phyloP scores from a whole-genome alignment of 345 rosid genomes.

The Erucastrum elatum region DNA sequence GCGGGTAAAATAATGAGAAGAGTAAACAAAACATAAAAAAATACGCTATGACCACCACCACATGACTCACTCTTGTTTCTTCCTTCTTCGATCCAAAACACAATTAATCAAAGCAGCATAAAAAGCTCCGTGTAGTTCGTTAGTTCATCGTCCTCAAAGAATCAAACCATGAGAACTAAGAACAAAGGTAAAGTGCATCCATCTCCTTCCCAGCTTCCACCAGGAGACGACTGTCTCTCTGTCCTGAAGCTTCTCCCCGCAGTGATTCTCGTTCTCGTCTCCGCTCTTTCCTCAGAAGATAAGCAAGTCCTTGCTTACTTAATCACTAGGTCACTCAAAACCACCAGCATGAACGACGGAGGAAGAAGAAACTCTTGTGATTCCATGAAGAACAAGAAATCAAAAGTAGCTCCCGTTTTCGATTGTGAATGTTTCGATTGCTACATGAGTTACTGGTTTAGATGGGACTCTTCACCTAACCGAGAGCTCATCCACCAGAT shows the following conservation, averaged over 20 bases:
- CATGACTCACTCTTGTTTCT: not conserved
- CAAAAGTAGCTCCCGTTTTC: conserved; percentile 40
- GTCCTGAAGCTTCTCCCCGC: conserved; percentile 63
- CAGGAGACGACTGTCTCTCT: conserved; percentile 48
- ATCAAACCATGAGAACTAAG: conserved; percentile 56
- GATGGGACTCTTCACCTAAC: conserved; percentile 81
- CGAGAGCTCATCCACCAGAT: conserved; percentile 73
- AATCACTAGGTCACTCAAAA: conserved; percentile 59
- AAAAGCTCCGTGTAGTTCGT: not conserved
- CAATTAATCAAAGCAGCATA: not conserved
- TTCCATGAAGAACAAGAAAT: not conserved
- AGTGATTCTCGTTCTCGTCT: conserved; percentile 60
- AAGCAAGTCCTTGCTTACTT: conserved; percentile 80
- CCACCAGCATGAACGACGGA: conserved; percentile 35
- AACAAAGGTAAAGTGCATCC: conserved; percentile 83
- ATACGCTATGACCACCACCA: not conserved
- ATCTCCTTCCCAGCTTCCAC: conserved; percentile 40
- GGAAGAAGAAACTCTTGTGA: not conserved
- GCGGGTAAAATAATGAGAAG: not conserved
- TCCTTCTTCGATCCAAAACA: not conserved
- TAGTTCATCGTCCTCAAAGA: not conserved
- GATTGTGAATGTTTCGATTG: conserved; percentile 82
- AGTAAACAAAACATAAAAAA: not conserved
- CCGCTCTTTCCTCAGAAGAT: conserved; percentile 63
- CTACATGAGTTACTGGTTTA: conserved; percentile 71